Evolutionary conservation across 2,329 filamentous ascomycete genomes (phyloP), one percentile per base, ranked within the genome.

Genomic region (Calonectria montana): DNA sequence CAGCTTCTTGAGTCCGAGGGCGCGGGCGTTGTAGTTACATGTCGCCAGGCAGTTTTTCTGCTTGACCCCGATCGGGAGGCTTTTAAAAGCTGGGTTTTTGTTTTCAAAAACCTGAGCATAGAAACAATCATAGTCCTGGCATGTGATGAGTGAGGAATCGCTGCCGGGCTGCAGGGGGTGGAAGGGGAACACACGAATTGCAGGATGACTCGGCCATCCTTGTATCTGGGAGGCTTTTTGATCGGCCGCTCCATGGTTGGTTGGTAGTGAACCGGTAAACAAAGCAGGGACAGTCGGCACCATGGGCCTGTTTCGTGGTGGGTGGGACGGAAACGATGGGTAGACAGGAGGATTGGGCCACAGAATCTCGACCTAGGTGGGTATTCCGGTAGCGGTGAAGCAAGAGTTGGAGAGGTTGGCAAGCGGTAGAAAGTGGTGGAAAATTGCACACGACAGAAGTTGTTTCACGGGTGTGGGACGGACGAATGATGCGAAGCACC

Each of bases 31-130:
- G 83, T 98, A 98, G 84, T 98, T 98, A 88, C 94, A 97, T 5
- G 95, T 97, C 25, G 96, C 94, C 47, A 97, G 88, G 67, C 98
- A 98, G 81, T 95, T 94, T 84, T 98, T 98, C 84, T 98, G 96
- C 83, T 96, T 94, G 70, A 98, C 91, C 41, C 95, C 96, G 39
- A 98, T 86, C 8, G 95, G 94, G 21, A 93, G 84, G 1, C 88
- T 87, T 80, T 91, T 94, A 69, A 98, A 86, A 2, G 88, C 86
- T 0, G 95, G 94, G 75, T 94, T 91, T 80, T 94, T 93, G 75
- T 93, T 92, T 84, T 98, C 95, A 76, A 97, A 93, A 10, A 97
- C 95, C 62, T 95, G 94, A 25, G 96, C 96, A 82, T 98, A 98
- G 87, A 98, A 98, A 86, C 94, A 97, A 85, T 96, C 94, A 82